Evolutionary conservation across 2,329 filamentous ascomycete species (phyloP).

Genomic region (Verticillium dahliae): DNA sequence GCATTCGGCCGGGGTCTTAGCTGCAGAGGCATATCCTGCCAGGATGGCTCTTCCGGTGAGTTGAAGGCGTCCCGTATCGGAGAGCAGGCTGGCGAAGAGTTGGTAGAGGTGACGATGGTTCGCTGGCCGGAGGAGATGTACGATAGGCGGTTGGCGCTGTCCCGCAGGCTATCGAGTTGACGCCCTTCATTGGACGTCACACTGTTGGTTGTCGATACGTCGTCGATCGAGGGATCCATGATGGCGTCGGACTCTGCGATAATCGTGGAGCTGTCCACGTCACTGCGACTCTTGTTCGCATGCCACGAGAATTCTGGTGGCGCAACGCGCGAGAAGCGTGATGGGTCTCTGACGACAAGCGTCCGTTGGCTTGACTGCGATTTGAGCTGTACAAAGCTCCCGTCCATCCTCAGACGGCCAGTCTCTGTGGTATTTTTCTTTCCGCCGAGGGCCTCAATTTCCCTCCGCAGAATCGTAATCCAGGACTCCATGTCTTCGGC

Average conservation of each 20-base stretch:
- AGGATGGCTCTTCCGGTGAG: conserved; percentile 5
- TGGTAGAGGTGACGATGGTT: conserved; percentile 52
- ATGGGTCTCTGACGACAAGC: conserved; percentile 39
- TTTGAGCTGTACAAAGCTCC: conserved; percentile 23
- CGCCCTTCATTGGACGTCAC: conserved; percentile 51
- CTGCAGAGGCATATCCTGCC: conserved; percentile 10
- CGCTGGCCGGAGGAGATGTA: conserved; percentile 55
- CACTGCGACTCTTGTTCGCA: conserved; percentile 13
- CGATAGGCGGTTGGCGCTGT: conserved; percentile 51
- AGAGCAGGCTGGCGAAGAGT: conserved; percentile 51
- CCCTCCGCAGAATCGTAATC: conserved; percentile 60
- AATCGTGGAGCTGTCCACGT: conserved; percentile 14
- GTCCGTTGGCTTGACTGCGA: conserved; percentile 38
- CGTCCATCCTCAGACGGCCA: conserved; percentile 41
- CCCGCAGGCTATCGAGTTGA: conserved; percentile 50
- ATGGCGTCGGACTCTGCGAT: conserved; percentile 17
- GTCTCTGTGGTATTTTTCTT: conserved; percentile 57
- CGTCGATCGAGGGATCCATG: conserved; percentile 40
- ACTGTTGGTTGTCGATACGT: conserved; percentile 51
- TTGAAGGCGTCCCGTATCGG: conserved; percentile 47
- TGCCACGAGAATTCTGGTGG: conserved; percentile 28
- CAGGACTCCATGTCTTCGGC: conserved; percentile 71
- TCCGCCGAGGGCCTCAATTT: conserved; percentile 65
- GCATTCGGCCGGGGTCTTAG: conserved; percentile 44
- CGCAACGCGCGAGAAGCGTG: conserved; percentile 35